phyloP scores from a whole-genome alignment of 305 asterid genomes.

The Caryopteris hybrid region DNA sequence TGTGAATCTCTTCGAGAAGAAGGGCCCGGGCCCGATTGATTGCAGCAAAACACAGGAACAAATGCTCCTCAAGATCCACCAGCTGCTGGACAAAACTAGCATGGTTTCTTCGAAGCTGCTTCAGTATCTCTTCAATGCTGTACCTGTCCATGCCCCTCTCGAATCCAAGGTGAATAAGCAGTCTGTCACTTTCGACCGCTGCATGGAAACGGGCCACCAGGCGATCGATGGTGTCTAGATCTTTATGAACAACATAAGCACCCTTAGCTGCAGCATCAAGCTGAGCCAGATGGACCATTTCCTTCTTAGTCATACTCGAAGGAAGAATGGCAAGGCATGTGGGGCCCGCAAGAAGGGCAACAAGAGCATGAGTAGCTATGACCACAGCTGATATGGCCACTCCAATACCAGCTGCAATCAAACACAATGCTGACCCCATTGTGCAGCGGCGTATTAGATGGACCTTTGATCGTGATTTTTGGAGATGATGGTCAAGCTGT shows the following conservation, averaged over 20 bases:
- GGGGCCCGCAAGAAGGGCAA: conserved; percentile 37
- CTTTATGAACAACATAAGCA: conserved; percentile 61
- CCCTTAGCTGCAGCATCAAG: conserved; percentile 82
- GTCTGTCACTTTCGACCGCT: conserved; percentile 54
- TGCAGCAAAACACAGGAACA: conserved; percentile 71
- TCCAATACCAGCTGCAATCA: conserved; percentile 56
- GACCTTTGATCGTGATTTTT: conserved; percentile 53
- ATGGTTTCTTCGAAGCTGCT: conserved; percentile 59
- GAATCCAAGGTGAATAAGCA: conserved; percentile 49
- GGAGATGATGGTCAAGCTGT: conserved; percentile 51
- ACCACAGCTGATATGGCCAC: conserved; percentile 55
- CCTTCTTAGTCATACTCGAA: conserved; percentile 41
- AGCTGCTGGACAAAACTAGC: conserved; percentile 52
- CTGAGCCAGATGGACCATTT: conserved; percentile 46
- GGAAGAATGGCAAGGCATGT: conserved; percentile 33
- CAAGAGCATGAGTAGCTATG: conserved; percentile 67
- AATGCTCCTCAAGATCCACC: conserved; percentile 73
- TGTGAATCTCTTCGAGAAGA: conserved; percentile 55
- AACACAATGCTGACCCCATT: conserved; percentile 51
- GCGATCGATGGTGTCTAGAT: conserved; percentile 76
- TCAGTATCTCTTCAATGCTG: conserved; percentile 63
- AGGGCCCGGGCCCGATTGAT: conserved; percentile 65
- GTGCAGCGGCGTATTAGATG: conserved; percentile 40
- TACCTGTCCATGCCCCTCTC: conserved; percentile 68
- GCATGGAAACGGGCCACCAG: conserved; percentile 55